Evolutionary conservation across 768 basidiomycete genomes (phyloP), one percentile per base, ranked within the genome.

Genomic region (Leucosporidium creatinivorum): DNA sequence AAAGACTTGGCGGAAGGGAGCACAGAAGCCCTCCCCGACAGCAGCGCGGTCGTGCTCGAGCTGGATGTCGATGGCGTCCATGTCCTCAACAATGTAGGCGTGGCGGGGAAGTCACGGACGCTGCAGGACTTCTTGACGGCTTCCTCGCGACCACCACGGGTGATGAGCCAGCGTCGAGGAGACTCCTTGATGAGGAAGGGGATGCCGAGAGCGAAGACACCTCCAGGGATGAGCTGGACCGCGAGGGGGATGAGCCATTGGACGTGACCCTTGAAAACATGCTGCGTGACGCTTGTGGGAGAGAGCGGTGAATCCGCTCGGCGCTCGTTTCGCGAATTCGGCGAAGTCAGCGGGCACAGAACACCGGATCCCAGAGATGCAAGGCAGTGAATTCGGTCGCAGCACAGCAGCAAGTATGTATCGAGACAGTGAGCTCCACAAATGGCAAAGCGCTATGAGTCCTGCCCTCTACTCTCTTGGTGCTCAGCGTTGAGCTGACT

Each of bases 251-350:
- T 78, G 36, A 75, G 61, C 73, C 75, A 80, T 23, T 68, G 66
- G 19, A 81, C 78, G 66, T 79, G 82, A 58, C 80, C 79, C 9
- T 81, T 79, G 75, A 70, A 19, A 39, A 72, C 57, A 65, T 69
- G 25, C 64, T 31, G 33, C 57, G 78, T 39, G 72, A 62, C 39
- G 15, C 39, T 13, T 44, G 39, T n/a, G n/a, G n/a, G 39, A 44
- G 39, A 33, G 13, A 44, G 39, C 6, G 39, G 39, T 44, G 2
- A 44, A 36, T 36, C 33, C 5, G 39, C 39, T 10, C 39, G 10
- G 39, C 8, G 39, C 39, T 44, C 39, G 13, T 7, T 44, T 13
- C 10, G 33, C 12, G 33, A n/a, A n/a, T n/a, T n/a, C n/a, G n/a
- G n/a, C n/a, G n/a, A n/a, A n/a, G n/a, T n/a, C n/a, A n/a, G n/a